Conservation (phyloP, 148 eudicot species). For the Rhododendron simsii region DNA sequence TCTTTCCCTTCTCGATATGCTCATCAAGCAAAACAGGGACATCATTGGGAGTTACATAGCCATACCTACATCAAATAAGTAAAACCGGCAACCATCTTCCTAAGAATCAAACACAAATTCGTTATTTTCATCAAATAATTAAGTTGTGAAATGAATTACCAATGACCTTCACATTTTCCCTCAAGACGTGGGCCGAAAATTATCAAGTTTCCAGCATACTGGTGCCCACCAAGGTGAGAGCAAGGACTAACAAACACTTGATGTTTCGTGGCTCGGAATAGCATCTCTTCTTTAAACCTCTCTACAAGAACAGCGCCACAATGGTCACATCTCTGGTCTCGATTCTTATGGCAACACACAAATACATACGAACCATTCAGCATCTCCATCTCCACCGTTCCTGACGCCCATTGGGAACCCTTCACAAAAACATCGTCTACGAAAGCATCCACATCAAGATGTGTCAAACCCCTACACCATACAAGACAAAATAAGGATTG, state of each 20-base stretch:
- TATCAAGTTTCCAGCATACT: constrained; percentile 17
- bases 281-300: constrained; percentile 9
- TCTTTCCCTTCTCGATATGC: constrained; percentile 10
- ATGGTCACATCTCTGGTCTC: constrained; percentile 11
- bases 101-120: too few species aligned
- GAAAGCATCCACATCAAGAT: constrained; percentile 10
- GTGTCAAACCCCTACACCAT: constrained; percentile 10
- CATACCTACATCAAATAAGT: constrained; percentile 7
- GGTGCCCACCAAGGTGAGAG: constrained; percentile 15
- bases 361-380: constrained; percentile 5
- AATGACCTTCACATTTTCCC: constrained; percentile 16
- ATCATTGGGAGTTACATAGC: constrained; percentile 14
- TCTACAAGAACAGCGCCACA: constrained; percentile 8
- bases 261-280: background rate
- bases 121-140: too few species aligned
- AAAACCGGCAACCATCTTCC: background rate
- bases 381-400: background rate
- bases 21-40: constrained; percentile 11
- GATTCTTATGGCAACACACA: constrained; percentile 15
- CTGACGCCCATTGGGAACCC: background rate
- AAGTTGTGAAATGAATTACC: background rate
- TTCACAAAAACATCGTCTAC: constrained; percentile 5
- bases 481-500: background rate
- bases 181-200: background rate
- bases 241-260: constrained; percentile 16